Conservation (phyloP, 176 grass and related monocot genomes). For the Zoysia pacifica region DNA sequence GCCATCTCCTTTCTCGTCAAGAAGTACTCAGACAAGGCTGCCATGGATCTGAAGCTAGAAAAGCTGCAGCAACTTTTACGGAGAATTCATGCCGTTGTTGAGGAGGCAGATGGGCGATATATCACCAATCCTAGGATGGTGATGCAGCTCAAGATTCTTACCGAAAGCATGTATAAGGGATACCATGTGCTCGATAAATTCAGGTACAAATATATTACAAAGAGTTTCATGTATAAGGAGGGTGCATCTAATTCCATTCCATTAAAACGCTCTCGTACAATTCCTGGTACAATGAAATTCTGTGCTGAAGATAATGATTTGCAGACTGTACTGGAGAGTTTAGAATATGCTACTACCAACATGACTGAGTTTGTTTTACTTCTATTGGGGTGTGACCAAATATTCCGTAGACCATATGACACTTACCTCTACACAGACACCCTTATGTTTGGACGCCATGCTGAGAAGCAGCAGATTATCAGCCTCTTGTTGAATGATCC, state of each 20-base stretch:
- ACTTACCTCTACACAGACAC: background rate
- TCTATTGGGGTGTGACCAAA: background rate
- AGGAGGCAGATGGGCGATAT: background rate
- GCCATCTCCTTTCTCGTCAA: background rate
- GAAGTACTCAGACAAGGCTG: background rate
- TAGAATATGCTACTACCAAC: background rate
- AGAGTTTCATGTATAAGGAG: background rate
- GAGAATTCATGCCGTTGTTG: background rate
- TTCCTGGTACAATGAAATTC: background rate
- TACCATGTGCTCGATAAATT: background rate
- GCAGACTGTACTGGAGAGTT: background rate
- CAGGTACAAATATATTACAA: background rate
- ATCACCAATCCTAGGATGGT: background rate
- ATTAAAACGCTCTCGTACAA: background rate
- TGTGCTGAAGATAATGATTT: background rate
- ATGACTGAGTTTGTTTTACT: background rate
- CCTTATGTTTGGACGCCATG: constrained; percentile 1
- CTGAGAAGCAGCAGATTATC: constrained; percentile 2
- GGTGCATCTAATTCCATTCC: background rate
- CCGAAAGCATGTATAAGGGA: background rate
- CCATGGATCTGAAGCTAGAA: background rate
- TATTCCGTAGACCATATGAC: background rate
- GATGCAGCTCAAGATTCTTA: background rate
- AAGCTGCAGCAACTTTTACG: background rate
- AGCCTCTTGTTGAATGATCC: background rate